Percentiles rank a stretch among this genome's conserved stretches.
Conservation (phyloP, 768 basidiomycete species). For the Baorangia bicolor region DNA sequence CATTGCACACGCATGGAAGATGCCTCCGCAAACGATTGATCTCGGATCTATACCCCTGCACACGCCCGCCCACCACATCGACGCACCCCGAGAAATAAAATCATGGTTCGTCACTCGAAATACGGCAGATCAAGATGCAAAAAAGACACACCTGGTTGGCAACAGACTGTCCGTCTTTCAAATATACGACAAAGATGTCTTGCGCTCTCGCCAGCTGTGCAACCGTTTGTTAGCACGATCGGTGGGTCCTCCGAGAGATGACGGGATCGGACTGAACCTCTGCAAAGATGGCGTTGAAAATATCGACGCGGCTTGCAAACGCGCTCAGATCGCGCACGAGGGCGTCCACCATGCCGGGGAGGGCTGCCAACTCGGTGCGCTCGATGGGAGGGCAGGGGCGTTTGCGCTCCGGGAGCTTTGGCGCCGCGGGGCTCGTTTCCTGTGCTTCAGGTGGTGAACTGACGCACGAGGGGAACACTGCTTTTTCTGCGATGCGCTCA, state of each 20-base stretch:
- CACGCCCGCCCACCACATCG: neutral
- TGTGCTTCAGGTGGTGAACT: neutral
- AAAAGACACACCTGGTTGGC: slow-evolving; percentile 4
- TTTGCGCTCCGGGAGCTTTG: neutral
- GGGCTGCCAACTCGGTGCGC: neutral
- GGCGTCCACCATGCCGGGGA: neutral
- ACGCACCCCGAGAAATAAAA: neutral
- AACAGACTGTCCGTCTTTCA: slow-evolving; percentile 22
- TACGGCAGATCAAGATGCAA: no score
- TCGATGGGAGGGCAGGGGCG: neutral
- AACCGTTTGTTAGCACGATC: neutral
- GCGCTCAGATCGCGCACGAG: slow-evolving; percentile 11
- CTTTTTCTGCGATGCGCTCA: slow-evolving; percentile 3
- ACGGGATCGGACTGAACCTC: slow-evolving; percentile 8
- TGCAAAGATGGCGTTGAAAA: slow-evolving; percentile 11
- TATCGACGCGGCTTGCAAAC: slow-evolving; percentile 4
- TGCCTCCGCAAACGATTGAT: slow-evolving; percentile 17
- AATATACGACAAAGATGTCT: slow-evolving; percentile 15
- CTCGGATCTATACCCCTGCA: slow-evolving; percentile 16
- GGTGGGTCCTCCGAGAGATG: neutral
- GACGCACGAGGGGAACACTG: neutral
- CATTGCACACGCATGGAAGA: slow-evolving; percentile 12
- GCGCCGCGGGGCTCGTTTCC: neutral
- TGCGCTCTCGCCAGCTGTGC: slow-evolving; percentile 18
- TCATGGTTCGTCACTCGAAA: neutral